Evolutionary conservation across 139 green algal genomes (phyloP), one percentile per base, ranked within the genome.

Genomic region (Coccomyxa sp.): DNA sequence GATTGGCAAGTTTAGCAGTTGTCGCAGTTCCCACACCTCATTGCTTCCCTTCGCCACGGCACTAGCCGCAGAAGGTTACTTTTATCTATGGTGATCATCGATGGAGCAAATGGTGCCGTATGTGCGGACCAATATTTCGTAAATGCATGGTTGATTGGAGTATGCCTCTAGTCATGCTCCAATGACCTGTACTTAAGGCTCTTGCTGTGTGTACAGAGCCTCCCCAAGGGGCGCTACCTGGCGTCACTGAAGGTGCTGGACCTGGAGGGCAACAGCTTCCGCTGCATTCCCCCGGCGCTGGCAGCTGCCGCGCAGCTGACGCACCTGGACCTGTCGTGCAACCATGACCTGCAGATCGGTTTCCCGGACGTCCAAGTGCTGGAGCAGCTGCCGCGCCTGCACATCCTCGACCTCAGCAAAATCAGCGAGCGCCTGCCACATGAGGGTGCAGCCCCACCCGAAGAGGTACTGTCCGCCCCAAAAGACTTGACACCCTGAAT

Each of bases 181-280:
- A 51, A 51, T 51, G 38, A 51, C 38, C 38, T 51, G 38, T 51
- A 51, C n/a, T 51, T 51, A 7, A 51, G 38, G 38, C 7, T 7
- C 38, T 51, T 51, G 38, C 18, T 9, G 9, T 71, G 63, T 25
- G 63, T 71, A 17, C 83, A 71, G 74, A 60, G 30, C 12, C 79
- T 91, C 82, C 89, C 89, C 28, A 79, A 88, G 79, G 80, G 91
- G 58, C 38, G 76, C 27, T 78, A 79, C 13, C 77, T 94, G 77
- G 74, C 68, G 15, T 23, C 17, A 51, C 87, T 94, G 30, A 85
- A 67, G 13, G 86, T 85, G 17, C 84, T 94, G 13, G 88, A 88
- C 76, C 86, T 94, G 59, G 74, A 82, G 0, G 79, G 87, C 85
- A 94, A 94, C 88, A 51, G 79, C 57, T 84, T 93, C 78, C 81